Conservation (phyloP, 768 basidiomycete genomes). For the Tricholoma sp. region DNA sequence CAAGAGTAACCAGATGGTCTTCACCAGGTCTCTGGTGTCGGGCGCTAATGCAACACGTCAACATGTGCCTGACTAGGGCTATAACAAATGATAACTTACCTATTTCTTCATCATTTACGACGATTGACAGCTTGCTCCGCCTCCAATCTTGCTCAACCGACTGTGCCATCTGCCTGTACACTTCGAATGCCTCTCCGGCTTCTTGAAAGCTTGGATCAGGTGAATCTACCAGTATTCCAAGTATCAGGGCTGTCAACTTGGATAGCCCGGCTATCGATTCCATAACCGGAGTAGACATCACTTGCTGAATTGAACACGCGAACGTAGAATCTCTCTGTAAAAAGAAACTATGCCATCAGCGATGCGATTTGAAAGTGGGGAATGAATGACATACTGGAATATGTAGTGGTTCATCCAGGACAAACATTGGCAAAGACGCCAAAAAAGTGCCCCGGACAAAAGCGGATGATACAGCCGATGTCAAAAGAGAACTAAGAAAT, state of each 20-base stretch:
- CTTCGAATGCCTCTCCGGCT: conserved; percentile 26
- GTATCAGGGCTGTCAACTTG: conserved; percentile 29
- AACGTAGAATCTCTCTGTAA: conserved; percentile 22
- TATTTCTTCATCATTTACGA: conserved; percentile 25
- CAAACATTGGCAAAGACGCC: conserved; percentile 29
- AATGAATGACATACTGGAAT: conserved; percentile 22
- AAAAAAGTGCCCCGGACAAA: conserved; percentile 57
- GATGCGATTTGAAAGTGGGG: not conserved
- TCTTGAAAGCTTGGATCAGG: conserved; percentile 19
- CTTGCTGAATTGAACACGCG: conserved; percentile 24
- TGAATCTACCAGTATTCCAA: conserved; percentile 31
- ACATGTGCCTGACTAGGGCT: not conserved
- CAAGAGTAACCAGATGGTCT: conserved; percentile 59
- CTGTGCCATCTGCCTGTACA: conserved; percentile 31
- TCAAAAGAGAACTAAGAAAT: conserved; percentile 28
- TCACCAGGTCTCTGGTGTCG: conserved; percentile 38
- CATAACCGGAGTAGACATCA: conserved; percentile 32
- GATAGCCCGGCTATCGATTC: conserved; percentile 34
- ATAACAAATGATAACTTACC: conserved; percentile 15
- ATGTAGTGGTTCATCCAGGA: conserved; percentile 23
- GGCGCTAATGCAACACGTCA: conserved; percentile 25
- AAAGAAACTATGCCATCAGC: conserved; percentile 4
- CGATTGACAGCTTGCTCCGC: conserved; percentile 31
- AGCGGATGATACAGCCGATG: conserved; percentile 46
- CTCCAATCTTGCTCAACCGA: conserved; percentile 47